A percentile compares a stretch with the other conserved stretches of the same genome.
These are phyloP conservation scores for Aspergillus bombycis DNA, from an alignment of 2,329 filamentous ascomycete genomes.

Conservation along the genomic window DNA sequence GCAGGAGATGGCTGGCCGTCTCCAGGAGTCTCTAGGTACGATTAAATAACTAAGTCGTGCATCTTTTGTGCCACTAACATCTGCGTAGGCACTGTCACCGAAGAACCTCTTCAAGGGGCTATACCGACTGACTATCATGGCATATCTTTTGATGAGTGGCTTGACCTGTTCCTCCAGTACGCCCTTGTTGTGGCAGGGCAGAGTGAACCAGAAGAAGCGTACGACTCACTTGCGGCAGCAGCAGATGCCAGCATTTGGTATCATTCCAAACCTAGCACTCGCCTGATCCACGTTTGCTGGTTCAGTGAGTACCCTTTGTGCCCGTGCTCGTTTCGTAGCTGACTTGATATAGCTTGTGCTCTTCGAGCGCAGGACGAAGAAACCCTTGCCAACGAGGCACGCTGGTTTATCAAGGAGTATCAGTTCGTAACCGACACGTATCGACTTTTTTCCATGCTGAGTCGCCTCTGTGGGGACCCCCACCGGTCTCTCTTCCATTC, in stretches of 20 bases:
- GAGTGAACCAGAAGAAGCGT: slow-evolving; percentile 71
- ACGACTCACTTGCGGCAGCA: slow-evolving; percentile 77
- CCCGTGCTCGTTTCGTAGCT: slow-evolving; percentile 1
- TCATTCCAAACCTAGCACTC: slow-evolving; percentile 67
- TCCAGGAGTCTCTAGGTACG: slow-evolving; percentile 47
- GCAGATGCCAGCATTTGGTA: slow-evolving; percentile 82
- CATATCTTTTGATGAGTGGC: slow-evolving; percentile 81
- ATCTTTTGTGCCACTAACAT: slow-evolving; percentile 17
- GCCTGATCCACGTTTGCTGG: slow-evolving; percentile 76
- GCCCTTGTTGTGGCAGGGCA: slow-evolving; percentile 73
- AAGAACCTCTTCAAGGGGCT: slow-evolving; percentile 32
- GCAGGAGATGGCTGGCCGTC: slow-evolving; percentile 48
- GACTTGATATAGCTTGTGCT: slow-evolving; percentile 66
- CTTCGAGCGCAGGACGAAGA: slow-evolving; percentile 77
- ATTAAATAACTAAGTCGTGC: not conserved
- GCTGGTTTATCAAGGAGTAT: slow-evolving; percentile 83
- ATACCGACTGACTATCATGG: slow-evolving; percentile 68
- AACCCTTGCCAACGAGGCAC: slow-evolving; percentile 72
- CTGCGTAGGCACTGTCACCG: slow-evolving; percentile 23
- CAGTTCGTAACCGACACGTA: slow-evolving; percentile 81
- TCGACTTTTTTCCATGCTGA: slow-evolving; percentile 78
- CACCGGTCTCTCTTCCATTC: slow-evolving; percentile 67
- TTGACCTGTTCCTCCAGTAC: slow-evolving; percentile 88
- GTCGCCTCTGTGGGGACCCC: slow-evolving; percentile 73
- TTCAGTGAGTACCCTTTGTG: slow-evolving; percentile 57